Base-by-base conservation (phyloP, 108 stramenopile genomes). In the Nitzschia inconspicua region DNA sequence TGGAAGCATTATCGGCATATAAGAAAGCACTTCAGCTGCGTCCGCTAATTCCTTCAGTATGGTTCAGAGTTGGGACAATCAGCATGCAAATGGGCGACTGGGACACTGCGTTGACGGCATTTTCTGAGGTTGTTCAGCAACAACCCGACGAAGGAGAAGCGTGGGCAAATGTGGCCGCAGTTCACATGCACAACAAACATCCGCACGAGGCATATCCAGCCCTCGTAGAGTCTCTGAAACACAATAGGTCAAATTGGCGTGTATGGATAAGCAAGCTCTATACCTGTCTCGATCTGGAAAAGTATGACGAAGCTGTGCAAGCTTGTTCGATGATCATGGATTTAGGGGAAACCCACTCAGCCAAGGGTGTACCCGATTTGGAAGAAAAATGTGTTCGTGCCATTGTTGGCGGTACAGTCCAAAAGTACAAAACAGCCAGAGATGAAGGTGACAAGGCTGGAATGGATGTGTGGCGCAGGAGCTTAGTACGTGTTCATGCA, bases 71-170 rank as follows among this genome's bases (percentile, higher is more conserved):
- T 30, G 98, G 98, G 4, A 84, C 91, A 9, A 82, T 89, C 18
- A 32, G 65, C 29, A 99, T 99, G 98, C 83, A 86, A 39, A 66
- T 95, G 8, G 76, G 65, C 44, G 89, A 91, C 20, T 96, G 94
- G 93, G 72, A 82, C 7, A 65, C 63, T 26, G 97, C 96, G 10
- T 54, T 96, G 30, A 55, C 51, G 11, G 94, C 98, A n/a, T 98
- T 97, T 50, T 69, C 91, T 26, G 84, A 89, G 47, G 95, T 94
- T 26, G 96, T 95, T 1, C 90, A 90, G 50, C 98, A 95, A 70
- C 89, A 91, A 47, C 95, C 95, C 32, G 96, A 96, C 43, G 86
- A 90, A 53, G 93, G 83, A 9, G 95, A 94, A 66, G 95, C 91
- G 6, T 97, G 94, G 94, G 93, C 91, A 11, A 97, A 97, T 75